Evolutionary conservation across 495 filamentous ascomycete species (phyloP).

Genomic region (Hypoxylon crocopeplum): DNA sequence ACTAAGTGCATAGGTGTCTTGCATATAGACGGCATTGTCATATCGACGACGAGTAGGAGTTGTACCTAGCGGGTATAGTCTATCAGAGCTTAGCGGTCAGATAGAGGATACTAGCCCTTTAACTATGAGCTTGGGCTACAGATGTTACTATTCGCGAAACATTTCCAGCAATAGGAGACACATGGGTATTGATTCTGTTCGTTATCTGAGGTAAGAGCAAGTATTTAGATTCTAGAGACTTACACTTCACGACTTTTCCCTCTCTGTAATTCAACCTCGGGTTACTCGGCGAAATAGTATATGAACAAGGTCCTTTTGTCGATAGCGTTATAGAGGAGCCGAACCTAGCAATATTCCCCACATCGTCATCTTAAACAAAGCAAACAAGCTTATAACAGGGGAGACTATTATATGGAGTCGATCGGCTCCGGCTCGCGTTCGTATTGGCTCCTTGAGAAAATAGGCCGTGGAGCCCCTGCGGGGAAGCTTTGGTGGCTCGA

Average conservation of each 20-base stretch:
- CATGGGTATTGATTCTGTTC: too few species aligned
- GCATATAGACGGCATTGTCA: too few species aligned
- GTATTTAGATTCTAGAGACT: too few species aligned
- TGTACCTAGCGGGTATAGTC: too few species aligned
- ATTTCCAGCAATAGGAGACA: too few species aligned
- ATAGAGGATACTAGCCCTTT: too few species aligned
- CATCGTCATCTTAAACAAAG: conserved; percentile 11
- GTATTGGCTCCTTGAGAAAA: conserved; percentile 10
- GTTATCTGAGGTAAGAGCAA: too few species aligned
- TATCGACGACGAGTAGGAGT: too few species aligned
- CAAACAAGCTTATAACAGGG: conserved; percentile 11
- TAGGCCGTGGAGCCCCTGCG: conserved; percentile 16
- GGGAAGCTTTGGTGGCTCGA: conserved; percentile 15
- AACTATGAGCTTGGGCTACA: too few species aligned
- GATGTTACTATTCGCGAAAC: too few species aligned
- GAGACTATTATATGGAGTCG: not conserved
- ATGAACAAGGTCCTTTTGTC: conserved; percentile 3
- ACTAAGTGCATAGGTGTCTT: too few species aligned
- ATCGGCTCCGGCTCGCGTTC: not conserved
- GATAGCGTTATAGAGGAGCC: conserved; percentile 13
- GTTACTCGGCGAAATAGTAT: conserved; percentile 15
- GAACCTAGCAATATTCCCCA: conserved; percentile 17
- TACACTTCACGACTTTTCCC: not conserved
- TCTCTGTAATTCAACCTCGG: not conserved
- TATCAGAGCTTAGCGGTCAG: too few species aligned